These are phyloP conservation scores for Pseudonitzschia pungens DNA, from an alignment of 108 stramenopile genomes.

Conservation along the genomic window DNA sequence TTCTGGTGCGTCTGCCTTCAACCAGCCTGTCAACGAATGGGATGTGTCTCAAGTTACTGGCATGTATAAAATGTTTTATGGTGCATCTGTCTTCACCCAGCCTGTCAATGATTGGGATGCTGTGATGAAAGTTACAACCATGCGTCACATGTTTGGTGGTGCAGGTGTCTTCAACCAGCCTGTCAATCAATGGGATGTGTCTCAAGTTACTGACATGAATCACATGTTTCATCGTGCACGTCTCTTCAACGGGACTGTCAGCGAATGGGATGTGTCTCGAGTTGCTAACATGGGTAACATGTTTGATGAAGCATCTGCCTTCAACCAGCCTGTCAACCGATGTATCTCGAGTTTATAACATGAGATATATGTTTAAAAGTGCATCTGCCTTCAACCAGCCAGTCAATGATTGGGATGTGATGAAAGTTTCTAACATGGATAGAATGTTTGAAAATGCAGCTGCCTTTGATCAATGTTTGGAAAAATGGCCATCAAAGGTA, in stretches of 20 bases:
- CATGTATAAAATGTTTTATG: slow-evolving; percentile 37
- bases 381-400: slow-evolving; percentile 40
- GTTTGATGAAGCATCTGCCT: slow-evolving; percentile 34
- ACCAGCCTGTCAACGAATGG: slow-evolving; percentile 34
- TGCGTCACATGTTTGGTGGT: slow-evolving; percentile 21
- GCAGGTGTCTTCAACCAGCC: slow-evolving; percentile 28
- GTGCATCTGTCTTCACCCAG: slow-evolving; percentile 21
- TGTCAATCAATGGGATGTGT: slow-evolving; percentile 26
- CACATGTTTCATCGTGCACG: slow-evolving; percentile 16
- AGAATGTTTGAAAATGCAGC: slow-evolving; percentile 38
- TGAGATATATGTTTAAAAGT: slow-evolving; percentile 27
- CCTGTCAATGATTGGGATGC: slow-evolving; percentile 2
- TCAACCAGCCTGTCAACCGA: slow-evolving; percentile 34
- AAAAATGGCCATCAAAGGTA: too few species aligned
- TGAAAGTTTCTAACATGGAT: slow-evolving; percentile 22
- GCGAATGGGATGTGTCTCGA: slow-evolving; percentile 10
- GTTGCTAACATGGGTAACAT: slow-evolving; percentile 18
- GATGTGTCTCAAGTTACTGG: slow-evolving; percentile 22
- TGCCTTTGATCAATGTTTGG: slow-evolving; percentile 32
- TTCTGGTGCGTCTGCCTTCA: slow-evolving; percentile 12
- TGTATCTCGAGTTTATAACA: background rate
- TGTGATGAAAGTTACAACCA: background rate
- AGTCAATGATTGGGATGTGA: slow-evolving; percentile 26
- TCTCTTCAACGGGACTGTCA: slow-evolving; percentile 27
- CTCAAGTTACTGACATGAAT: slow-evolving; percentile 11